phyloP scores from a whole-genome alignment of 2,329 filamentous ascomycete species.

The Neopestalotiopsis clavispora region DNA sequence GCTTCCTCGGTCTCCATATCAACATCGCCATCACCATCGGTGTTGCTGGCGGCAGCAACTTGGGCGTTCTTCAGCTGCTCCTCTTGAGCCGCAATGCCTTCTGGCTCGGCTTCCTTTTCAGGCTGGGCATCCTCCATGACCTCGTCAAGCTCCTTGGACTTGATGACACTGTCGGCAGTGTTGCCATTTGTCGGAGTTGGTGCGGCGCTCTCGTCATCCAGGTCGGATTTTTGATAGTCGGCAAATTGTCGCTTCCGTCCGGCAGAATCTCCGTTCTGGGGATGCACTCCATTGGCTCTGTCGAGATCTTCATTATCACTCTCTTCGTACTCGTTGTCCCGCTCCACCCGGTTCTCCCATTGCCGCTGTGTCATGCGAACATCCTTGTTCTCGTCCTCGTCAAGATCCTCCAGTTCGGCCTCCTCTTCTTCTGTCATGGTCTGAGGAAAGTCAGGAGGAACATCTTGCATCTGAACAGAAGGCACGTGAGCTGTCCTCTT shows the following conservation, averaged over 20 bases:
- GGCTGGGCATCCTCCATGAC: conserved; percentile 36
- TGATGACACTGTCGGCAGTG: conserved; percentile 39
- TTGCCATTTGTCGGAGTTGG: conserved; percentile 42
- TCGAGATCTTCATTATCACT: conserved; percentile 89
- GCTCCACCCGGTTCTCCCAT: conserved; percentile 78
- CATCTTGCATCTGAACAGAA: conserved; percentile 88
- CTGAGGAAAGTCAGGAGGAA: conserved; percentile 65
- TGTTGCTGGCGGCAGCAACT: conserved; percentile 21
- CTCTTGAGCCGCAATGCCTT: conserved; percentile 29
- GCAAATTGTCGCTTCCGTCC: conserved; percentile 49
- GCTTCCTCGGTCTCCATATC: conserved; percentile 49
- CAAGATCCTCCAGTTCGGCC: conserved; percentile 69
- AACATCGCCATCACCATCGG: conserved; percentile 50
- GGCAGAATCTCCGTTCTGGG: conserved; percentile 51
- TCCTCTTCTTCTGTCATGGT: conserved; percentile 72
- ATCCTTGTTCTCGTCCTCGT: conserved; percentile 88
- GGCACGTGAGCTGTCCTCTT: conserved; percentile 85
- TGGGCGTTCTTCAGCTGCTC: conserved; percentile 27
- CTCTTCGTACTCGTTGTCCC: conserved; percentile 82
- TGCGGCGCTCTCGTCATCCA: conserved; percentile 46
- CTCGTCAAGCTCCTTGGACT: conserved; percentile 45
- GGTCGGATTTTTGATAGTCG: conserved; percentile 53
- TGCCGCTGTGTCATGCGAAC: conserved; percentile 79
- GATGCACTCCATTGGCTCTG: conserved; percentile 71
- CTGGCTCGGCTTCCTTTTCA: conserved; percentile 25